Evolutionary conservation across 345 rosid genomes (phyloP).

Genomic region (Noccaea caerulescens): DNA sequence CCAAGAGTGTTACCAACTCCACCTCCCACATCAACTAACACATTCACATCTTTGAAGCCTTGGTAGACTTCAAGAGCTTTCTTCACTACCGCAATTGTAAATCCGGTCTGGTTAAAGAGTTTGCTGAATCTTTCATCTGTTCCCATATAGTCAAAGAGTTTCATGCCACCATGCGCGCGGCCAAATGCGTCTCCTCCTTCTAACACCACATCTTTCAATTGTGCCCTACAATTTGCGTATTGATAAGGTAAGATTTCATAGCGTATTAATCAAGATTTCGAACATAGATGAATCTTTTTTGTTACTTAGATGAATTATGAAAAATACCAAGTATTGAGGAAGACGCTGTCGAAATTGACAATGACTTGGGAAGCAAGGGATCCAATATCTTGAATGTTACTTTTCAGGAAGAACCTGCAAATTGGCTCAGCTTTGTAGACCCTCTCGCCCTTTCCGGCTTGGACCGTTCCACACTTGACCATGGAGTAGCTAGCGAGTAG

Average conservation of each 20-base stretch:
- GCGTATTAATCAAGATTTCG: neutral
- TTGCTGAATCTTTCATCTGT: constrained; percentile 56
- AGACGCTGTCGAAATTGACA: constrained; percentile 50
- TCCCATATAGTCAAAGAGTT: constrained; percentile 53
- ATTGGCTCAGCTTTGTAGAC: constrained; percentile 49
- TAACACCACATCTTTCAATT: constrained; percentile 55
- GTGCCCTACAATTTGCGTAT: constrained; percentile 35
- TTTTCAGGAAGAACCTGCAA: constrained; percentile 50
- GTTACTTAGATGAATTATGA: neutral
- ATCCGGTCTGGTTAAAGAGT: constrained; percentile 56
- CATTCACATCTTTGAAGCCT: constrained; percentile 56
- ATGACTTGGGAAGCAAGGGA: constrained; percentile 50
- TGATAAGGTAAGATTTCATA: neutral
- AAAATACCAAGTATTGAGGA: constrained; percentile 51
- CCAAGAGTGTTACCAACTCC: constrained; percentile 60
- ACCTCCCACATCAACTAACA: constrained; percentile 72
- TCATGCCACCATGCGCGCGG: constrained; percentile 60
- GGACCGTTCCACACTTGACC: constrained; percentile 32
- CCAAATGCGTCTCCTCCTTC: constrained; percentile 70
- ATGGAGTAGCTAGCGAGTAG: constrained; percentile 55
- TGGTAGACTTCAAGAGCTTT: constrained; percentile 57
- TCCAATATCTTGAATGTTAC: constrained; percentile 45
- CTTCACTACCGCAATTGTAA: constrained; percentile 53
- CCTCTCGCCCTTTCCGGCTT: constrained; percentile 32
- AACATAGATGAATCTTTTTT: neutral